Base-by-base conservation (phyloP, 768 basidiomycete genomes). In the Sarcodon sp. region DNA sequence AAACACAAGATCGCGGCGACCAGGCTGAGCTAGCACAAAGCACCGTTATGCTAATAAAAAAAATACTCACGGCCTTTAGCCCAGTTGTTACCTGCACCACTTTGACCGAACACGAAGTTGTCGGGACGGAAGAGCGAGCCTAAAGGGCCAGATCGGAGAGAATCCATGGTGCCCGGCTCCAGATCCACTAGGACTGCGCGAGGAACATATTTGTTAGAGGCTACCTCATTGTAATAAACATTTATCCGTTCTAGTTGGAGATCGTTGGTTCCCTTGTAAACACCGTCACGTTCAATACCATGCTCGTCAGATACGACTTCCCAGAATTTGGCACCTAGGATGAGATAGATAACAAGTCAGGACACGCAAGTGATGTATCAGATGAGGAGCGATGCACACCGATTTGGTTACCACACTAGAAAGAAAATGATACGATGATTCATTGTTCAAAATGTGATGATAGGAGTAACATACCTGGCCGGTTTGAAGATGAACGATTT, bases 31-130 rank as follows among this genome's bases (percentile, higher is more conserved):
- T 4, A 51, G 21, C 7, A 6, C 8, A 27, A 11, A 41, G 33
- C 51, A 27, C 21, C n/a, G 4, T 27, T 27, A 27, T 27, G 21
- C 21, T 27, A 27, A 27, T 27, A 27, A 46, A 16, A n/a, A 47
- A 47, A 49, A 45, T 35, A 86, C 89, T 78, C 62, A 91, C 86
- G 87, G 75, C 94, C 94, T 83, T 98, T 99, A 18, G 96, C 94
- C 96, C 96, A 98, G 73, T 98, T 98, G 80, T 99, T 97, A 62
- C 94, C 93, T 57, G 92, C 94, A 69, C 92, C 92, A 66, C 82
- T 91, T 69, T 98, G 94, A 48, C 92, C 94, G 55, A 93, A 96
- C 60, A 97, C 91, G 61, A 94, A 94, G 77, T 96, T 97, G 71
- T 96, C 93, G 35, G 93, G 93, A 59, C 90, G 83, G 87, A 96